Evolutionary conservation across 1,139 yeast genomes (phyloP), one percentile per base, ranked within the genome.

Genomic region (Tardiomyces digboiensis): DNA sequence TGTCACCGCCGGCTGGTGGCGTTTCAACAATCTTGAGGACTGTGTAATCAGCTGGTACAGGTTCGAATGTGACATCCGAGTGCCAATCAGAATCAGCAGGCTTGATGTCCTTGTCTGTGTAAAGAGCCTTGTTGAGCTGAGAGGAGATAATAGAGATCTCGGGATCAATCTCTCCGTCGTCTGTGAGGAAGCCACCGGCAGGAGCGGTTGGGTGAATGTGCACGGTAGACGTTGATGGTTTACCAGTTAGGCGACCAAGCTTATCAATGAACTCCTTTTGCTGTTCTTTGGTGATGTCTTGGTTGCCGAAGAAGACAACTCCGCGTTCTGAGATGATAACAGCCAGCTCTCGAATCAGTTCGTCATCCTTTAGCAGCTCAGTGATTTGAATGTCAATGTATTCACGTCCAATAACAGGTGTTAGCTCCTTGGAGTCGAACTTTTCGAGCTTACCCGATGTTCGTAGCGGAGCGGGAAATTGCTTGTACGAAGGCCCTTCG

Each of bases 141-240:
- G 64, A 55, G 38, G 57, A 54, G 42, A 59, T 46, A 37, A 58
- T 44, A 38, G 51, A 56, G 41, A 52, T 61, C 51, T 52, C 59
- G 19, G 57, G 58, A 29, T 52, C 55, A 33, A 52, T 49, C 40
- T 46, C 46, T 5, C 46, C 44, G 19, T 44, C 41, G 14, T 51
- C 52, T 5, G 46, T 46, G 18, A 53, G 46, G 23, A 58, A 41
- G 12, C 64, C 64, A 5, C 61, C 62, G 21, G 59, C 60, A 3
- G 60, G 52, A 16, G 59, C 70, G 20, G 57, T 55, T n/a, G 64
- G 64, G 42, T 60, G 64, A 36, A 59, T 57, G 46, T 60, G 88
- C 4, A 83, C 76, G 18, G 85, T 84, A 13, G 82, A 74, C 7
- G 82, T 75, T 45, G 70, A 71, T 19, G 86, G 85, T 58, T 82